phyloP scores from a whole-genome alignment of 1,284 basidiomycete genomes.

The Trichosporon faecale region DNA sequence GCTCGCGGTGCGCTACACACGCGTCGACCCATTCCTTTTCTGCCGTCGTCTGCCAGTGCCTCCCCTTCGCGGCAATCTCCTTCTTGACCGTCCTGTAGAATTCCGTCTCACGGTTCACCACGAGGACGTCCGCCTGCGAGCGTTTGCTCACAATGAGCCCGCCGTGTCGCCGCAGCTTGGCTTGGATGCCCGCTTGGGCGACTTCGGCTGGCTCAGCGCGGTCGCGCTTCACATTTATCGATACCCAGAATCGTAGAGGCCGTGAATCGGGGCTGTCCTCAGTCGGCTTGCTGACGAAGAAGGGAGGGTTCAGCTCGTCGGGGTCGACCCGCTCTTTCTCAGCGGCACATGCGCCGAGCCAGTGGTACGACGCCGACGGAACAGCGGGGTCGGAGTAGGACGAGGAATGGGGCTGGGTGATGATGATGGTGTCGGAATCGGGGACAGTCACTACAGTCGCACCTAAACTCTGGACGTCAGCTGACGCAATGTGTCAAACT shows the following conservation, averaged over 20 bases:
- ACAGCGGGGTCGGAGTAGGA: background rate
- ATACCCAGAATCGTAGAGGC: slow-evolving; percentile 40
- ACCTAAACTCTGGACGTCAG: slow-evolving; percentile 16
- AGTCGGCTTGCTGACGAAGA: slow-evolving; percentile 28
- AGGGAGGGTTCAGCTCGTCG: slow-evolving; percentile 17
- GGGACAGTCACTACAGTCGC: background rate
- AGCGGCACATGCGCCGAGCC: slow-evolving; percentile 30
- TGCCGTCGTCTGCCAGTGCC: slow-evolving; percentile 36
- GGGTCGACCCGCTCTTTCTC: slow-evolving; percentile 17
- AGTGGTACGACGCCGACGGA: slow-evolving; percentile 37
- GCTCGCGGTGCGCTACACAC: slow-evolving; percentile 23
- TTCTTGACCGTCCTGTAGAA: slow-evolving; percentile 32
- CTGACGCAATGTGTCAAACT: slow-evolving; percentile 19
- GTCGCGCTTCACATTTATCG: slow-evolving; percentile 35
- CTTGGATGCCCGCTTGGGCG: slow-evolving; percentile 22
- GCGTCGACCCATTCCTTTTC: slow-evolving; percentile 45
- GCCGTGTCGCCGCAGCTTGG: slow-evolving; percentile 23
- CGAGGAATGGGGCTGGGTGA: slow-evolving; percentile 14
- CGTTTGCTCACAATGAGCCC: slow-evolving; percentile 36
- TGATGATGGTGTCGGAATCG: slow-evolving; percentile 1
- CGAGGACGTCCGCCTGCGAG: slow-evolving; percentile 36
- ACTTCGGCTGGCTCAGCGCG: slow-evolving; percentile 16
- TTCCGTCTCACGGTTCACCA: slow-evolving; percentile 34
- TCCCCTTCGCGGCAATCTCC: slow-evolving; percentile 30
- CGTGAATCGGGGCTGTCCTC: slow-evolving; percentile 13